phyloP scores from a whole-genome alignment of 2,329 filamentous ascomycete genomes.

The Dactylellina sp. region DNA sequence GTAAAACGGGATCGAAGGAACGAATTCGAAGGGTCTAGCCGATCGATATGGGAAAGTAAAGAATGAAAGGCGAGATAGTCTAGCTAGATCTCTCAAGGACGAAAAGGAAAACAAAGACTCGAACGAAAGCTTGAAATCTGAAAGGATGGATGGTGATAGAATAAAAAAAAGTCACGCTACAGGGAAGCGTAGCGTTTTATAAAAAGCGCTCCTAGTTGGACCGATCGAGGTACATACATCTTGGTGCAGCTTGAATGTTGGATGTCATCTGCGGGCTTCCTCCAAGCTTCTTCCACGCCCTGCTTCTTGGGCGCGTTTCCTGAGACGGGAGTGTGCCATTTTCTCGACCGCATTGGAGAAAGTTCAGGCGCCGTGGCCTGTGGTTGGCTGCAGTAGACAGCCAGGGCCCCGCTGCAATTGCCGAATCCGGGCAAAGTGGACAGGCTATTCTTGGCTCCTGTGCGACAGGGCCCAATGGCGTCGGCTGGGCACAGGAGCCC shows the following conservation, averaged over 20 bases:
- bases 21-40: conserved; percentile 52
- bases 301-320: conserved; percentile 42
- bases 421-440: conserved; percentile 12
- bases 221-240: neutral
- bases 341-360: neutral
- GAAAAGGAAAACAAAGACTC: conserved; percentile 25
- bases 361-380: conserved; percentile 10
- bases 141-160: conserved; percentile 10
- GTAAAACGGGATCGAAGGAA: conserved; percentile 31
- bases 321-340: conserved; percentile 39
- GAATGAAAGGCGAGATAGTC: conserved; percentile 40
- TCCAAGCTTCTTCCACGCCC: neutral
- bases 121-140: conserved; percentile 4
- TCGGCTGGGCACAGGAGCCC: neutral
- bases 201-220: conserved; percentile 18
- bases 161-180: conserved; percentile 8
- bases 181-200: conserved; percentile 22
- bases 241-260: no score
- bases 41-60: conserved; percentile 19
- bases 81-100: conserved; percentile 45
- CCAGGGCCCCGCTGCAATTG: conserved; percentile 20
- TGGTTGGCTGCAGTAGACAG: conserved; percentile 21
- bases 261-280: no score
- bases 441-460: conserved; percentile 47
- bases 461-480: conserved; percentile 44